Conservation (phyloP, 2,329 filamentous ascomycete species). For the Epichloe festucae region DNA sequence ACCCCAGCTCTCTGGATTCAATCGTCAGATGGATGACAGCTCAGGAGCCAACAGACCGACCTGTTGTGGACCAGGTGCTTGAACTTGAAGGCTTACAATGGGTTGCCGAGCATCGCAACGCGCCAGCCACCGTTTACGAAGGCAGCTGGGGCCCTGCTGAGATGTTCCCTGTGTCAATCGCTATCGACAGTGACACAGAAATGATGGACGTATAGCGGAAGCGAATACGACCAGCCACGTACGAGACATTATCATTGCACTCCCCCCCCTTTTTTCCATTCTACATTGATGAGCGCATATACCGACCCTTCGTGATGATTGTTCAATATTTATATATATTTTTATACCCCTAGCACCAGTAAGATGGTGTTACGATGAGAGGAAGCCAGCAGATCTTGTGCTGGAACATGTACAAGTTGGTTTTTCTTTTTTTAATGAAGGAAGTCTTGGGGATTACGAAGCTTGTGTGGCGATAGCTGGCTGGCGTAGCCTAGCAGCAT, state of each 20-base stretch:
- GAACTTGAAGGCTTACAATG: constrained; percentile 63
- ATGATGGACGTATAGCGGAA: constrained; percentile 42
- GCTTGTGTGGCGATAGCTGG: neutral
- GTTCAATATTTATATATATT: constrained; percentile 2
- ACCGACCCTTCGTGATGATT: neutral
- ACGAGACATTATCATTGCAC: neutral
- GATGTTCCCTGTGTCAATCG: constrained; percentile 25
- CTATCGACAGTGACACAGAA: constrained; percentile 36
- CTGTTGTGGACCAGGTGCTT: constrained; percentile 61
- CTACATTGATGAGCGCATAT: neutral
- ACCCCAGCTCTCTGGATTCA: constrained; percentile 66
- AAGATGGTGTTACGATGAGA: constrained; percentile 9
- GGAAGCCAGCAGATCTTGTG: constrained; percentile 10
- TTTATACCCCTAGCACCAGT: constrained; percentile 2
- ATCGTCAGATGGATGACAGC: constrained; percentile 83
- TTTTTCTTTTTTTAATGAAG: constrained; percentile 5
- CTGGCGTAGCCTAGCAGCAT: neutral
- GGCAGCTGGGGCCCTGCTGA: constrained; percentile 85
- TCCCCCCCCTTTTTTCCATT: neutral
- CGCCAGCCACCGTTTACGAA: constrained; percentile 90
- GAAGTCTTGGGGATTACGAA: too few species aligned
- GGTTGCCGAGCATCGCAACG: constrained; percentile 63
- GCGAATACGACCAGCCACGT: constrained; percentile 1
- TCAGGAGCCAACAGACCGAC: constrained; percentile 59
- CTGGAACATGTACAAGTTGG: constrained; percentile 13